Evolutionary conservation across 1,139 yeast species (phyloP), one percentile per base, ranked within the genome.

Genomic region (Blastobotrys indianensis): DNA sequence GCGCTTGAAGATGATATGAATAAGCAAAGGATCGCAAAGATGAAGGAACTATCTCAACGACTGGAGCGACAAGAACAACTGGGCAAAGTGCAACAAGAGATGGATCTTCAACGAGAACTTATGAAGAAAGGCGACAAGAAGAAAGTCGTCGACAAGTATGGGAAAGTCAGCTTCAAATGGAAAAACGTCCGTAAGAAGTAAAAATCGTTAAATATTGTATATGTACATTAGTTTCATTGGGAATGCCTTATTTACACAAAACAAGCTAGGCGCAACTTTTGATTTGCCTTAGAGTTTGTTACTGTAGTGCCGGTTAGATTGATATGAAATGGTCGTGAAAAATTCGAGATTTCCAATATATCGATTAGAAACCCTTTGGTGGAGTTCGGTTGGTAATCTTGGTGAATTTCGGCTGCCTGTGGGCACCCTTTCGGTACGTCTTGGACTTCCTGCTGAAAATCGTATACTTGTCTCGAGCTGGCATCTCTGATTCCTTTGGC

Each of bases 121-220:
- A 86, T 90, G 95, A 86, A 86, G 64, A 83, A 82, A 55, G 97
- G 97, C 0, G 79, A 79, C 50, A 86, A 85, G 67, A 85, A 83
- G 74, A 90, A 88, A 70, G 63, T 82, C 3, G 72, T 75, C 4
- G 82, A 74, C 47, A 67, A 73, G 11, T 74, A 77, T 38, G 97
- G 97, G 2, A 75, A 75, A 50, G 76, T 76, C 0, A 72, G 74
- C n/a, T 90, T 77, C 69, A 85, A 85, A 68, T 90, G 96, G 95
- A 85, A 82, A 63, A 82, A 77, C 56, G 85, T 82, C 62, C 78
- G 97, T 59, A 88, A 87, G 69, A 76, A 84, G 56, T 85, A 42
- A 65, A 61, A 13, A 12, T 28, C 25, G 7, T 20, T 20, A 20
- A 20, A 20, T 33, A 20, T 28, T 12, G 31, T 17, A 23, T 32